Evolutionary conservation across 768 basidiomycete genomes (phyloP), one percentile per base, ranked within the genome.

Genomic region (Lactarius sanguifluus): DNA sequence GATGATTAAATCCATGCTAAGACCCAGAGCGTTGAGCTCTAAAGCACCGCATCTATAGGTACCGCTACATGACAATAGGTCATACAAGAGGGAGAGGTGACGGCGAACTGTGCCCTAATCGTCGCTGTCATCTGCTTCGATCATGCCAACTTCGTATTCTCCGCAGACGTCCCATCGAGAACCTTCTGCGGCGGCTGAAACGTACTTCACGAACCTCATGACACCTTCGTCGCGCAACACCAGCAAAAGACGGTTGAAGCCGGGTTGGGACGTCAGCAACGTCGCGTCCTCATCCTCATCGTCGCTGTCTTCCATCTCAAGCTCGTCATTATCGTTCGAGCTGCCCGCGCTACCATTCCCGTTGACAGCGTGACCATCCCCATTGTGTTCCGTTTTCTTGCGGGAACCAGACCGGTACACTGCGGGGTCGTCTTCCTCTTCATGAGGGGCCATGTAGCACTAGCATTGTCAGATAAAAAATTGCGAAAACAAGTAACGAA

Each of bases 381-480:
- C 71, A 60, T 73, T 72, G 25, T 58, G 61, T 18, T 40, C 38
- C 5, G 67, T 30, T 65, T 73, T 74, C 58, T 72, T 71, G 34
- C 61, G 66, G 40, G 74, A 71, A 38, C 77, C 73, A 20, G 85
- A 84, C 34, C 94, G 89, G 75, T 96, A 98, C 18, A 97, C 90
- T 1, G 96, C 94, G 16, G 95, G 95, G 75, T 98, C 96, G 69
- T 96, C 95, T 73, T 94, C 93, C 71, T 92, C 94, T 68, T 96
- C 89, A 69, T 96, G 94, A 50, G 93, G 92, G 1, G 94, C 91
- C 85, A 97, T 91, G 76, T 98, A 98, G 74, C 94, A 95, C 89
- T 94, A 64, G 60, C 15, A 25, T 34, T 18, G 10, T 64, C 45
- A 67, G 63, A 62, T 34, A n/a, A 16, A n/a, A n/a, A 16, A 50